phyloP scores from a whole-genome alignment of 371 early-diverging fungal species.

The Furculomyces boomerangus region DNA sequence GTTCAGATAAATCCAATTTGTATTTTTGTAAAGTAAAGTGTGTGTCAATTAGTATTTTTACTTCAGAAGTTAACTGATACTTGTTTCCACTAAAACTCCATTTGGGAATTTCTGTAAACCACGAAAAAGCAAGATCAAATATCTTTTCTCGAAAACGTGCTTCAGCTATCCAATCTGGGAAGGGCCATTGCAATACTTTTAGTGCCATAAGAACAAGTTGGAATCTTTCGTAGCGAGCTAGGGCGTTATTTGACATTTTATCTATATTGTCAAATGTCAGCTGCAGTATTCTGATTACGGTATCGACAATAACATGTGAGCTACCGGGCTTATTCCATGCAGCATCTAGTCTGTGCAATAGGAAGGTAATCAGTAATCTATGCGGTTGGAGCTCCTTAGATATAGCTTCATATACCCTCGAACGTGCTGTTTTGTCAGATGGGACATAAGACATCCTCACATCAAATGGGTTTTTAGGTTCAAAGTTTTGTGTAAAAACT shows the following conservation, averaged over 20 bases:
- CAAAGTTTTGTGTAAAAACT: conserved; percentile 31
- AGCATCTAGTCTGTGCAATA: conserved; percentile 63
- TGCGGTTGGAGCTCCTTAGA: conserved; percentile 57
- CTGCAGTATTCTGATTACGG: conserved; percentile 55
- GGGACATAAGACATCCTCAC: conserved; percentile 81
- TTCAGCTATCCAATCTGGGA: conserved; percentile 40
- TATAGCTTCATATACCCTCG: conserved; percentile 36
- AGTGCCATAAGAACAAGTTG: conserved; percentile 56
- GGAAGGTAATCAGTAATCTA: conserved; percentile 64
- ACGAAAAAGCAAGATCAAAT: conserved; percentile 44
- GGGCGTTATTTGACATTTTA: conserved; percentile 38
- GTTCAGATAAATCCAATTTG: conserved; percentile 18
- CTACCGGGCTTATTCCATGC: conserved; percentile 37
- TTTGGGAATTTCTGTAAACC: conserved; percentile 52
- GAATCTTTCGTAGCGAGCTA: conserved; percentile 62
- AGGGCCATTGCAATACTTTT: conserved; percentile 32
- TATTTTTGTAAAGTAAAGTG: conserved; percentile 45
- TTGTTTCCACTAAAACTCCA: conserved; percentile 40
- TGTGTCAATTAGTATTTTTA: conserved; percentile 45
- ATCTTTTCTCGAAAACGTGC: conserved; percentile 37
- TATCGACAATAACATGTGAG: conserved; percentile 46
- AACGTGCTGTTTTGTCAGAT: conserved; percentile 53
- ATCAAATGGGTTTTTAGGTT: conserved; percentile 62
- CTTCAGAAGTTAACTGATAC: conserved; percentile 37
- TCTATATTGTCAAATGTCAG: conserved; percentile 45